Base-by-base conservation (phyloP, 345 rosid species). In the Carallia pectinifolia region DNA sequence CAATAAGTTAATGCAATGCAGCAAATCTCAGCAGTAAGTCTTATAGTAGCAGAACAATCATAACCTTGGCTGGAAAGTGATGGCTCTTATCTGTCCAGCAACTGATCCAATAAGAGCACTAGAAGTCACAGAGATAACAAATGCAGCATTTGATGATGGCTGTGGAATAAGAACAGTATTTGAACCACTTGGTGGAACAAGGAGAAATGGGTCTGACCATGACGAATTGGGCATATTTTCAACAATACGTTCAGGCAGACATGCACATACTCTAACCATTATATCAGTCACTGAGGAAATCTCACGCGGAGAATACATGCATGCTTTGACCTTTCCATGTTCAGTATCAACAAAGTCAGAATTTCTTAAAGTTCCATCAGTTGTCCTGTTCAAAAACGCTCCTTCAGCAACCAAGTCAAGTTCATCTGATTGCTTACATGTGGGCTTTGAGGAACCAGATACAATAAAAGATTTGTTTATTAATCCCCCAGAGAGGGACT, bases 41-140 rank as follows among this genome's bases (percentile, higher is more conserved):
- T 37, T 47, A 30, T 6, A 55, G 19, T 29, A 62, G 65, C 17
- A 19, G 19, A 33, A 56, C 65, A 56, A 59, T 56, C 63, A 53
- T 72, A 74, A 86, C 94, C 92, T 83, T 56, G 98, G 97, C 82
- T 93, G 98, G 79, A 91, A 91, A 74, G 94, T 87, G 74, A 91
- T 82, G 67, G 92, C 93, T 69, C 79, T 86, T 10, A 95, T 91
- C 82, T 89, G 83, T 71, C 97, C 97, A 59, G 88, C 80, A 72
- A 88, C 73, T 59, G 85, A 83, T 58, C 89, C 96, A 81, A 82
- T 81, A 81, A 91, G 76, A 58, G 82, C 79, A 80, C 81, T 82
- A 67, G 88, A 82, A 50, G 96, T 81, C 44, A 85, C 91, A 66
- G 98, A 94, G 73, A 94, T 76, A 74, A 93, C 79, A 74, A 80